These are phyloP conservation scores for Salix koriyanagi DNA, from an alignment of 345 rosid species.

Conservation along the genomic window DNA sequence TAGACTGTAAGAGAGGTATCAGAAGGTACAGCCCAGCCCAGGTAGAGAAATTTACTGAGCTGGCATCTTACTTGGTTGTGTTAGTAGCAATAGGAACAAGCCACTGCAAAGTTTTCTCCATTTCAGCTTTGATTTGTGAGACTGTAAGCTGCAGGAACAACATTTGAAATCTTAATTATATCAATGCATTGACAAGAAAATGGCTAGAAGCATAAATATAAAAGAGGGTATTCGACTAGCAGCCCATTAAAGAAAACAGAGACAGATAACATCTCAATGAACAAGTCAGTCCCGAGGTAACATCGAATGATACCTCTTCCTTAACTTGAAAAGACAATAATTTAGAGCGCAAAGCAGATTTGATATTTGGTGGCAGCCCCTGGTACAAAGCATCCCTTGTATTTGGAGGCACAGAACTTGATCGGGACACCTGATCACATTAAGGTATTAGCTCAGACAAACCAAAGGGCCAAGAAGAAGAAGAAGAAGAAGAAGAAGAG, in stretches of 20 bases:
- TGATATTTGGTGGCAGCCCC: constrained; percentile 81
- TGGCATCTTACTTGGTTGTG: constrained; percentile 73
- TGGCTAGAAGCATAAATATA: background rate
- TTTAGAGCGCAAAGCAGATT: constrained; percentile 74
- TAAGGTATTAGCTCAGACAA: constrained; percentile 11
- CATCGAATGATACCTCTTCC: constrained; percentile 57
- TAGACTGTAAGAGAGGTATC: background rate
- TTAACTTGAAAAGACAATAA: constrained; percentile 60
- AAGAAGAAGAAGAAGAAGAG: background rate
- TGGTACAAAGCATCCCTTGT: constrained; percentile 95
- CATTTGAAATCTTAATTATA: constrained; percentile 7
- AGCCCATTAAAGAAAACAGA: background rate
- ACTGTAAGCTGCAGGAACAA: constrained; percentile 59
- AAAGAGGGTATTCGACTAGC: background rate
- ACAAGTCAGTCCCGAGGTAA: background rate
- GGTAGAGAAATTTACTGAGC: background rate
- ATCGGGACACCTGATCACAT: constrained; percentile 72
- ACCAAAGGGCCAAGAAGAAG: background rate
- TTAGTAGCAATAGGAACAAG: constrained; percentile 88
- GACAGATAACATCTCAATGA: background rate
- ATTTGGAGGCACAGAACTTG: constrained; percentile 88
- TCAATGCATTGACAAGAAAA: background rate
- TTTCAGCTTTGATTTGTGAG: constrained; percentile 80
- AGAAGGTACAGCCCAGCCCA: background rate
- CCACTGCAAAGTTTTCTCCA: constrained; percentile 96